Evolutionary conservation across 2,329 filamentous ascomycete genomes (phyloP), one percentile per base, ranked within the genome.

Genomic region (Pseudogymnoascus sp.): DNA sequence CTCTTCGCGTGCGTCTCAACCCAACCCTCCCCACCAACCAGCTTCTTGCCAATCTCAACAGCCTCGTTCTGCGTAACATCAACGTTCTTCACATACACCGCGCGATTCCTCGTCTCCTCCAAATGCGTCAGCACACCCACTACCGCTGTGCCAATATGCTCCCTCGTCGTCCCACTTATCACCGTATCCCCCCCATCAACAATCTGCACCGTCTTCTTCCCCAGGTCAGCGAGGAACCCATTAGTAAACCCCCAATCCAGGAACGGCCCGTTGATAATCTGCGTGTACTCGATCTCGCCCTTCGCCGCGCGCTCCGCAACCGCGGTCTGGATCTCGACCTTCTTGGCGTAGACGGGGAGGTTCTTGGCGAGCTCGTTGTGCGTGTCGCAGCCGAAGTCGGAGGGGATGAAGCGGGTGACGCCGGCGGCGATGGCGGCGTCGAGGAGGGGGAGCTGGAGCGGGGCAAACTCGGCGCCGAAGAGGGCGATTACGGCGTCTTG

Each of bases 371-470:
- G 71, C 70, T 75, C 40, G 67, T 73, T 64, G 68, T 77, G 69
- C 75, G 78, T 69, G 71, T 77, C 70, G 7, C 72, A 72, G 19
- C 76, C 76, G 40, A 82, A 88, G 63, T 88, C 84, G 2, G 82
- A 82, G 1, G 85, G 84, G 29, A 88, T 75, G 74, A 87, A 85
- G n/a, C 83, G 79, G 67, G 82, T 78, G 6, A 88, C 83, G 7
- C 83, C 82, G 0, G 83, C 84, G 6, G 79, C 79, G 50, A 83
- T 77, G 13, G 83, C 79, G 1, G 84, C 85, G 59, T 88, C 81
- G 53, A 87, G 78, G 62, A 87, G 69, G 17, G 76, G 72, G 13
- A 73, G 72, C 70, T 88, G 85, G 4, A 75, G 75, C 17, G 73
- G 75, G 1, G 72, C n/a, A 1, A 68, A 70, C 6, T 66, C 61